Evolutionary conservation across 768 basidiomycete species (phyloP).

Genomic region (Paxillus involutus): DNA sequence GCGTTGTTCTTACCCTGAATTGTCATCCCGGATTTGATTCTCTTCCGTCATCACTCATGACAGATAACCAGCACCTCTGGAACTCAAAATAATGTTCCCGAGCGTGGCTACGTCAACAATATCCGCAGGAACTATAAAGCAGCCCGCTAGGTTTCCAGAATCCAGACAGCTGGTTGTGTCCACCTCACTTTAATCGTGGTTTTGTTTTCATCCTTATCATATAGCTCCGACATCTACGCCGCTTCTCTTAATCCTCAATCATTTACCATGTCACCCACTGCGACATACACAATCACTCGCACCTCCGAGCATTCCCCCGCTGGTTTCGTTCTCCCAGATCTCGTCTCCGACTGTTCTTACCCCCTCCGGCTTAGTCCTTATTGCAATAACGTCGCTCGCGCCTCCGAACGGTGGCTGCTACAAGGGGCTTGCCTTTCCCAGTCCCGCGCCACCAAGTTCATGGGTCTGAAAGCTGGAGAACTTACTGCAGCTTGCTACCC

Average conservation of each 20-base stretch:
- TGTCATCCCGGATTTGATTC: background rate
- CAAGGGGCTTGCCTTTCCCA: slow-evolving; percentile 26
- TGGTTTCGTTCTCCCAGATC: slow-evolving; percentile 40
- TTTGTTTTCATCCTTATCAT: slow-evolving; percentile 7
- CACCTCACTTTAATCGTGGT: slow-evolving; percentile 10
- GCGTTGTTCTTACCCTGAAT: background rate
- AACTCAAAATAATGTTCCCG: slow-evolving; percentile 1
- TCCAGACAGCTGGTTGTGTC: slow-evolving; percentile 12
- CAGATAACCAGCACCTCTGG: background rate
- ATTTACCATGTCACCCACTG: slow-evolving; percentile 24
- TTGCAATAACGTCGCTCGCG: slow-evolving; percentile 34
- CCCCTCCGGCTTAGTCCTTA: slow-evolving; percentile 34
- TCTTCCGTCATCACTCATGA: background rate
- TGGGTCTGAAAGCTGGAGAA: slow-evolving; percentile 63
- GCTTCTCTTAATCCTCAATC: background rate
- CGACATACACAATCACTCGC: slow-evolving; percentile 13
- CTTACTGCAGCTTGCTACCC: slow-evolving; percentile 68
- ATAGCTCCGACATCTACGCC: slow-evolving; percentile 5
- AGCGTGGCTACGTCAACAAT: slow-evolving; percentile 2
- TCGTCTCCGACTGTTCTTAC: slow-evolving; percentile 39
- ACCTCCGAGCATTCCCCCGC: slow-evolving; percentile 6
- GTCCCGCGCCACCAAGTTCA: slow-evolving; percentile 39
- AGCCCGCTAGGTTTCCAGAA: slow-evolving; percentile 18
- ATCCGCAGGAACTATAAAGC: slow-evolving; percentile 26
- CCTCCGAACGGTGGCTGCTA: slow-evolving; percentile 38